Conservation (phyloP, 768 basidiomycete genomes). For the Lentinula sp. region DNA sequence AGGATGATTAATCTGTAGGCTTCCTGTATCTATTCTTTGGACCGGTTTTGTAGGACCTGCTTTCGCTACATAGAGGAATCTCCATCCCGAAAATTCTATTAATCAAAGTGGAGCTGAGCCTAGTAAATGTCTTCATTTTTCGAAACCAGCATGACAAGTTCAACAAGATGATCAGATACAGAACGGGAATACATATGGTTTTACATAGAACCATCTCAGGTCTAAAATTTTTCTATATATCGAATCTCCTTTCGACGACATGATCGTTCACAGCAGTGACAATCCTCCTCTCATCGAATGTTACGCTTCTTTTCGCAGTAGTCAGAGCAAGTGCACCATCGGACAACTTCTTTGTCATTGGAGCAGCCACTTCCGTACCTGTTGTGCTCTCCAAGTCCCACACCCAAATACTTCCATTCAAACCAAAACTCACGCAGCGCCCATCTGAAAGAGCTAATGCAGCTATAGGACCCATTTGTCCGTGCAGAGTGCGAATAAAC, state of each 20-base stretch:
- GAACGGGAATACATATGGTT: too few species aligned
- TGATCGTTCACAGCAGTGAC: slow-evolving; percentile 38
- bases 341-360: slow-evolving; percentile 15
- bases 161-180: too few species aligned
- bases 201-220: too few species aligned
- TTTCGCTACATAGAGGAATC: too few species aligned
- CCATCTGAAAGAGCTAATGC: slow-evolving; percentile 75
- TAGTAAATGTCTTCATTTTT: too few species aligned
- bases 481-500: slow-evolving; percentile 68
- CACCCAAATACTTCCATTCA: slow-evolving; percentile 74
- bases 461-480: slow-evolving; percentile 60
- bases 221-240: slow-evolving; percentile 32
- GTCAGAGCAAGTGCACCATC: slow-evolving; percentile 8
- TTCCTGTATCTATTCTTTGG: background rate
- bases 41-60: background rate
- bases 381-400: slow-evolving; percentile 73
- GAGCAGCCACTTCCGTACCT: slow-evolving; percentile 35
- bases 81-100: too few species aligned
- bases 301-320: slow-evolving; percentile 38
- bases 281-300: slow-evolving; percentile 73
- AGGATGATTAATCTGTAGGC: slow-evolving; percentile 53
- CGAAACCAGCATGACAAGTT: too few species aligned
- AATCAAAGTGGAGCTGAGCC: too few species aligned
- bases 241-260: slow-evolving; percentile 50
- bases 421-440: slow-evolving; percentile 70